These are phyloP conservation scores for Pseudocercospora macadamiae DNA, from an alignment of 2,329 filamentous ascomycete species.

Conservation along the genomic window DNA sequence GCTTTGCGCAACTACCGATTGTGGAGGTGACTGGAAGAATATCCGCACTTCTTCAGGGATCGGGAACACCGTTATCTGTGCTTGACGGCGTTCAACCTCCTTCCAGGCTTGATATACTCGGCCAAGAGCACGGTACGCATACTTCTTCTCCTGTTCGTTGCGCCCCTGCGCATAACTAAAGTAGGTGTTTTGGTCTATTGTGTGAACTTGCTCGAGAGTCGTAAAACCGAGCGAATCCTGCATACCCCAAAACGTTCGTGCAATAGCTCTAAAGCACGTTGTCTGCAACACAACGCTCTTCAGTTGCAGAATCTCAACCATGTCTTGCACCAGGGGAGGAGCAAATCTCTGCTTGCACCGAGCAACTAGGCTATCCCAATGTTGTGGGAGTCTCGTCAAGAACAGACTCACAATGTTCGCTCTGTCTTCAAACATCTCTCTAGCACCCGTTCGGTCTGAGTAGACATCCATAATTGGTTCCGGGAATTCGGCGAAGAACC, in stretches of 20 bases:
- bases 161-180: conserved; percentile 14
- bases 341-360: conserved; percentile 42
- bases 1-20: conserved; percentile 6
- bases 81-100: too few relatives aligned
- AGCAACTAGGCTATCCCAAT: conserved; percentile 26
- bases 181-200: conserved; percentile 27
- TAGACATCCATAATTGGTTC: conserved; percentile 44
- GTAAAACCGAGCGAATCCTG: conserved; percentile 15
- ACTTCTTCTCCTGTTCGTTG: conserved; percentile 15
- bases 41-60: conserved; percentile 9
- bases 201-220: conserved; percentile 26
- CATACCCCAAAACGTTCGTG: conserved; percentile 50
- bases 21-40: conserved; percentile 14
- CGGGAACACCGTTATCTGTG: neutral
- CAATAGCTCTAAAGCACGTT: conserved; percentile 57
- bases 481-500: conserved; percentile 58
- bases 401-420: conserved; percentile 26
- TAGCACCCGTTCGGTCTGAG: conserved; percentile 40
- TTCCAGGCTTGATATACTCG: conserved; percentile 20
- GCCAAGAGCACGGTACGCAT: conserved; percentile 18
- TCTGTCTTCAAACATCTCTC: conserved; percentile 43
- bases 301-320: conserved; percentile 53
- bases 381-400: conserved; percentile 28
- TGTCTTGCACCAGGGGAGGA: conserved; percentile 62
- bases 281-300: conserved; percentile 56